These are phyloP conservation scores for Arthrobotrys megalospora DNA, from an alignment of 2,329 filamentous ascomycete genomes.

Conservation along the genomic window DNA sequence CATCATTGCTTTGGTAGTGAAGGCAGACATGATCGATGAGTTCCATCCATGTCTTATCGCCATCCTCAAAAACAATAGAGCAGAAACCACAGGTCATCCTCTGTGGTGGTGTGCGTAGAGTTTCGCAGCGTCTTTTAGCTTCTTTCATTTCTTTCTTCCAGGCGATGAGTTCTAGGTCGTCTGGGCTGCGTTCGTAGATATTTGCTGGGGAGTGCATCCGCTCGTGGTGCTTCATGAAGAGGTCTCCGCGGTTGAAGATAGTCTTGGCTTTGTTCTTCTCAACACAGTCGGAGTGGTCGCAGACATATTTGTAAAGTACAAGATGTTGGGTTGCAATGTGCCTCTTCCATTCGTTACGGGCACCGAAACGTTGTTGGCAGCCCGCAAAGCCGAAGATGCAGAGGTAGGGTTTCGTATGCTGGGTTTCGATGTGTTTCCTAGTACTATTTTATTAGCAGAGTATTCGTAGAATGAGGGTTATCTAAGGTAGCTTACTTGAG, in stretches of 20 bases:
- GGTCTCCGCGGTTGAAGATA: conserved; percentile 87
- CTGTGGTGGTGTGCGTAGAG: conserved; percentile 42
- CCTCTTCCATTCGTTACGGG: conserved; percentile 96
- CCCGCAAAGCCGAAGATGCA: conserved; percentile 86
- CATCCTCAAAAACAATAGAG: conserved; percentile 38
- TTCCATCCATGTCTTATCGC: conserved; percentile 55
- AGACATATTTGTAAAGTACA: conserved; percentile 81
- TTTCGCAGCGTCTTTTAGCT: conserved; percentile 45
- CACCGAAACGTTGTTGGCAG: conserved; percentile 79
- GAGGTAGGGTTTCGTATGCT: conserved; percentile 76
- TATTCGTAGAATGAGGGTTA: neutral
- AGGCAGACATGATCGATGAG: conserved; percentile 58
- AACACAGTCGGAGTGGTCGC: conserved; percentile 71
- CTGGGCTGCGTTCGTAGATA: conserved; percentile 21
- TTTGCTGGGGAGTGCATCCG: conserved; percentile 81
- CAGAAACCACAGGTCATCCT: conserved; percentile 58
- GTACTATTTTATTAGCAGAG: conserved; percentile 24
- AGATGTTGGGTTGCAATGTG: conserved; percentile 87
- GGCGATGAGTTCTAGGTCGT: conserved; percentile 28
- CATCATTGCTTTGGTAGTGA: conserved; percentile 47
- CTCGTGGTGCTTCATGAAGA: conserved; percentile 88
- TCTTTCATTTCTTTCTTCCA: conserved; percentile 54
- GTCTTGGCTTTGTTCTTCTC: conserved; percentile 67
- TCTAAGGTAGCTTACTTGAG: conserved; percentile 46
- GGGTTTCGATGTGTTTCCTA: conserved; percentile 74